Conservation (phyloP, 169 alveolate species). For the Theileria orientalis region DNA sequence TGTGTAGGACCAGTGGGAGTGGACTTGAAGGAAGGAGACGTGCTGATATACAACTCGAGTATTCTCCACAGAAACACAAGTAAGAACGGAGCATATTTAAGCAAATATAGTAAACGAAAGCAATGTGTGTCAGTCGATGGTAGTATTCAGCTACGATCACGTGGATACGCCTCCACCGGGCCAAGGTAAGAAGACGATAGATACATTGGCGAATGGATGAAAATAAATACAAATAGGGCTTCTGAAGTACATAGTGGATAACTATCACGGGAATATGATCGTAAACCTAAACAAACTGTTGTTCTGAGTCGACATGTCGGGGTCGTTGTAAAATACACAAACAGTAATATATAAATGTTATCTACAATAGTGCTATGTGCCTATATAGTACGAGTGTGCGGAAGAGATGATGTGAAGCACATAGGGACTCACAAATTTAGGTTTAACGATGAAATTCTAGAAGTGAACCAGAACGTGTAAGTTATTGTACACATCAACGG, state of each 20-base stretch:
- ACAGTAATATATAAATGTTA: neutral
- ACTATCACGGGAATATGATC: slow-evolving; percentile 35
- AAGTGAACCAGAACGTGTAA: slow-evolving; percentile 1
- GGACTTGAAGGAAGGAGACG: slow-evolving; percentile 52
- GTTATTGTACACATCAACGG: neutral
- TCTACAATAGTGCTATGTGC: neutral
- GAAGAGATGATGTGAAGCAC: slow-evolving; percentile 18
- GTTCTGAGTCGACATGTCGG: neutral
- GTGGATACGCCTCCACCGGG: slow-evolving; percentile 62
- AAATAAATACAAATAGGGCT: slow-evolving; percentile 41
- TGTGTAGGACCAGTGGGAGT: slow-evolving; percentile 54
- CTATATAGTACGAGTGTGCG: neutral
- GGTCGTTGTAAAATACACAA: neutral
- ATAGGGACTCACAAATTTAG: slow-evolving; percentile 59
- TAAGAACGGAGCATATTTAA: neutral
- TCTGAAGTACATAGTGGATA: slow-evolving; percentile 27
- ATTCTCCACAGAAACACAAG: slow-evolving; percentile 56
- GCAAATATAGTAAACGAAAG: slow-evolving; percentile 52
- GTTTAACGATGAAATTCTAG: slow-evolving; percentile 47
- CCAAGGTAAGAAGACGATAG: slow-evolving; percentile 26
- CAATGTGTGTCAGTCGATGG: slow-evolving; percentile 41
- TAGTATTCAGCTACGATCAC: slow-evolving; percentile 46
- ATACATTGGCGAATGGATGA: neutral
- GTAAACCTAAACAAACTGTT: slow-evolving; percentile 15
- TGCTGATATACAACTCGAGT: slow-evolving; percentile 51